phyloP scores from a whole-genome alignment of 176 grass and related monocot genomes.

The Cenchrus purpureus region DNA sequence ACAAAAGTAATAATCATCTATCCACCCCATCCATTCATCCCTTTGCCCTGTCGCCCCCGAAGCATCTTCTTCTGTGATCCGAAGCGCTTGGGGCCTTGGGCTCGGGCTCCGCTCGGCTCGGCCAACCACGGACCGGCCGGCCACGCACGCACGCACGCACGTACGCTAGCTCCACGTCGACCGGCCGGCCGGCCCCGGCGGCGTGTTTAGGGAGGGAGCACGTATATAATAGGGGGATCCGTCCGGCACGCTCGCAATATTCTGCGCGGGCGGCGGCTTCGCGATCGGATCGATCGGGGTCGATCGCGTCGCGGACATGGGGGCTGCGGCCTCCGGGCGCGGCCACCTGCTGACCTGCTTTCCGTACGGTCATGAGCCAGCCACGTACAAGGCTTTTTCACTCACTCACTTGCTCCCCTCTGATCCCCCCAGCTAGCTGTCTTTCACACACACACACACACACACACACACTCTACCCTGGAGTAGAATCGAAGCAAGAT shows the following conservation, averaged over 20 bases:
- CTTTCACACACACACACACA: neutral
- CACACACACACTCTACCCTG: neutral
- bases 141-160: neutral
- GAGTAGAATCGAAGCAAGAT: conserved; percentile 33
- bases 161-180: neutral
- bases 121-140: too few species aligned
- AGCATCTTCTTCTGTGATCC: neutral
- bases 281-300: neutral
- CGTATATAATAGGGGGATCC: neutral
- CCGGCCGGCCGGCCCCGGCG: neutral
- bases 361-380: conserved; percentile 8
- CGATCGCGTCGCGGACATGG: neutral
- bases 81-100: too few species aligned
- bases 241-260: neutral
- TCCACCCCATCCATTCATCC: neutral
- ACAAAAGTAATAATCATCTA: neutral
- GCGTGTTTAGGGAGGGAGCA: neutral
- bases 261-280: neutral
- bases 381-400: neutral
- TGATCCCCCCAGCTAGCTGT: neutral
- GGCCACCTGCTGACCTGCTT: neutral
- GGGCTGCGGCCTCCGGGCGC: neutral
- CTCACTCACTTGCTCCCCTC: neutral
- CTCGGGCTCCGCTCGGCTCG: too few species aligned
- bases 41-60: neutral